phyloP scores from a whole-genome alignment of 345 rosid genomes.

The Rubroshorea leprosula region DNA sequence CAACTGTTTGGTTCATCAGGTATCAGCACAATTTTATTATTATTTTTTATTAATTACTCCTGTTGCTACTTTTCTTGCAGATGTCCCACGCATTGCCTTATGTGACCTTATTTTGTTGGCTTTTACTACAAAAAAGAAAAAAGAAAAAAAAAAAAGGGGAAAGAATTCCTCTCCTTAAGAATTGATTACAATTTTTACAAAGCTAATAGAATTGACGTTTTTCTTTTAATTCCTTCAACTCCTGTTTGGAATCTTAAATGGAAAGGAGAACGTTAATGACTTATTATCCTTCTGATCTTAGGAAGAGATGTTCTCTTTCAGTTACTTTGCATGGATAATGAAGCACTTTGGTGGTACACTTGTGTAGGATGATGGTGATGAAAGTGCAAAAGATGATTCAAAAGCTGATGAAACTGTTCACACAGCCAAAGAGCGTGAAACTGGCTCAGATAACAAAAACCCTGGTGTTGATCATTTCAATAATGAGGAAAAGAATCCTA shows the following conservation, averaged over 20 bases:
- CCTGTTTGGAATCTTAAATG: background rate
- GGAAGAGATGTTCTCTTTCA: background rate
- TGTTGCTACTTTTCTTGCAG: no score
- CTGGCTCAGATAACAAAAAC: slow-evolving; percentile 21
- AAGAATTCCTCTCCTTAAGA: no score
- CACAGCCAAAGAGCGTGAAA: slow-evolving; percentile 14
- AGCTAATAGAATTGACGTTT: no score
- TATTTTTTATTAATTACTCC: background rate
- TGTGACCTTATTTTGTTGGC: no score
- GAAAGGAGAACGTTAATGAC: background rate
- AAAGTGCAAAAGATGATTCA: slow-evolving; percentile 22
- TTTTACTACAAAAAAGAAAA: no score
- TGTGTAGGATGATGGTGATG: slow-evolving; percentile 47
- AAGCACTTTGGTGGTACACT: slow-evolving; percentile 1
- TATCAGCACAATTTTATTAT: slow-evolving; percentile 13
- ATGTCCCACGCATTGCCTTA: no score
- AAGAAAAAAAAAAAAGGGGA: no score
- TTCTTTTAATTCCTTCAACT: no score
- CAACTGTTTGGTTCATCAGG: slow-evolving; percentile 87
- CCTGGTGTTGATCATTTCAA: slow-evolving; percentile 63
- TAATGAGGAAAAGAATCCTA: slow-evolving; percentile 51
- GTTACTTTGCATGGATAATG: background rate
- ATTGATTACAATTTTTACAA: no score
- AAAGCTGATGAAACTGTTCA: slow-evolving; percentile 32
- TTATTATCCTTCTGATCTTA: no score